phyloP scores from a whole-genome alignment of 495 filamentous ascomycete genomes.

The Oleoguttula mirabilis region DNA sequence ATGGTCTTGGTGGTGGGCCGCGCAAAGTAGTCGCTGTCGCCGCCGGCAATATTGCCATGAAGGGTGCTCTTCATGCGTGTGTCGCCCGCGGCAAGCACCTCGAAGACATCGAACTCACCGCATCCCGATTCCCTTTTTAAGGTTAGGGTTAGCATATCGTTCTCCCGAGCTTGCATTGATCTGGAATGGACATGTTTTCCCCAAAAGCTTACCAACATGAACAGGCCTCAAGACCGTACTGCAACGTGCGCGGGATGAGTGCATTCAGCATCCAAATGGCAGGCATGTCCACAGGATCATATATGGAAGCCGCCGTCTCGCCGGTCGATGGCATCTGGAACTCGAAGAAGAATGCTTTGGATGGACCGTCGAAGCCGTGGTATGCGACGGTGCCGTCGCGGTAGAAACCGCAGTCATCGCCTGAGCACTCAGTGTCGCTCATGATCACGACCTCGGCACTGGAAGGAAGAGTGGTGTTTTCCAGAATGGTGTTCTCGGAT shows the following conservation, averaged over 20 bases:
- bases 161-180: too few relatives aligned
- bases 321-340: conserved; percentile 54
- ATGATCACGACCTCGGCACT: conserved; percentile 50
- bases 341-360: conserved; percentile 55
- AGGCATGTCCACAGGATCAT: conserved; percentile 44
- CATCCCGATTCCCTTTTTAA: too few relatives aligned
- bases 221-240: conserved; percentile 49
- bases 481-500: conserved; percentile 38
- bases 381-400: conserved; percentile 17
- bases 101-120: conserved; percentile 62
- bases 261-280: conserved; percentile 62
- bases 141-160: too few relatives aligned
- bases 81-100: conserved; percentile 44
- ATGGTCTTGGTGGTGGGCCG: conserved; percentile 43
- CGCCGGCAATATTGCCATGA: conserved; percentile 44
- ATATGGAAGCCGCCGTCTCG: conserved; percentile 23
- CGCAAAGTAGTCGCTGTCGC: conserved; percentile 50
- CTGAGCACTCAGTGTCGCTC: conserved; percentile 43
- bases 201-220: conserved; percentile 54
- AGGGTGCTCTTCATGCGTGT: conserved; percentile 45
- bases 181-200: too few relatives aligned
- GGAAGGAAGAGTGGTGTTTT: conserved; percentile 41
- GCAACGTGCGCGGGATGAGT: conserved; percentile 50
- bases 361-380: conserved; percentile 49
- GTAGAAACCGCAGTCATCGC: conserved; percentile 19